phyloP scores from a whole-genome alignment of 2,329 filamentous ascomycete genomes.

The Epichloe sylvatica region DNA sequence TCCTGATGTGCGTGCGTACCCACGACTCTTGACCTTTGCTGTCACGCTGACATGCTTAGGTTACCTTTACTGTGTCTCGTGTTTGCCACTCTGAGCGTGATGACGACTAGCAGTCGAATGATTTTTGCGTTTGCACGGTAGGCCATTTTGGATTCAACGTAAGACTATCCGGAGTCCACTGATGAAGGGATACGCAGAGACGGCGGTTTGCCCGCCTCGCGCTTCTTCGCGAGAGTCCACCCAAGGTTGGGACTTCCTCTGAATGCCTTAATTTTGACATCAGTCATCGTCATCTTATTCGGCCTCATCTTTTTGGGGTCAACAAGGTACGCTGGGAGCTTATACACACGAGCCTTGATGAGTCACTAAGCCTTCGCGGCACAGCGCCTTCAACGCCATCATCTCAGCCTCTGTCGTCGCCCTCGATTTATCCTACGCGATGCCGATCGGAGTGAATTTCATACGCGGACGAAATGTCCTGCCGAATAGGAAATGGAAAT shows the following conservation, averaged over 20 bases:
- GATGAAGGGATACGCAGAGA: conserved; percentile 23
- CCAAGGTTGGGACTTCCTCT: conserved; percentile 47
- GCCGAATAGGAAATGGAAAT: conserved; percentile 31
- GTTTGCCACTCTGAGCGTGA: conserved; percentile 48
- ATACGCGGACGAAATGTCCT: conserved; percentile 49
- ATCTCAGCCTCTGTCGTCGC: conserved; percentile 58
- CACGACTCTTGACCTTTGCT: background rate
- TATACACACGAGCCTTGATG: too few species aligned
- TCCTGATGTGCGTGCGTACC: conserved; percentile 38
- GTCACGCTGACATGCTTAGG: conserved; percentile 2
- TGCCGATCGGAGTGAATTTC: conserved; percentile 57
- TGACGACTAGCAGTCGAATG: conserved; percentile 54
- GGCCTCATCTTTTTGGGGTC: conserved; percentile 61
- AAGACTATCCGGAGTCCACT: too few species aligned
- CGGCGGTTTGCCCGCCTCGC: conserved; percentile 49
- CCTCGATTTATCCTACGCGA: conserved; percentile 58
- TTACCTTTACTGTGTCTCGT: conserved; percentile 48
- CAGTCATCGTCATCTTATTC: conserved; percentile 49
- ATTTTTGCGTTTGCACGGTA: conserved; percentile 46
- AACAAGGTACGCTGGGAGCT: conserved; percentile 12
- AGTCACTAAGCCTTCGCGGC: background rate
- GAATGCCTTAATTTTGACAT: conserved; percentile 49
- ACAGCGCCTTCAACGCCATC: conserved; percentile 55
- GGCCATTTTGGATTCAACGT: conserved; percentile 19
- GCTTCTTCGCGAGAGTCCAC: conserved; percentile 47